A percentile compares a stretch with the other conserved stretches of the same genome.
Evolutionary conservation across 805 yeast species (phyloP).

Genomic region (Scheffersomyces amazonensis): DNA sequence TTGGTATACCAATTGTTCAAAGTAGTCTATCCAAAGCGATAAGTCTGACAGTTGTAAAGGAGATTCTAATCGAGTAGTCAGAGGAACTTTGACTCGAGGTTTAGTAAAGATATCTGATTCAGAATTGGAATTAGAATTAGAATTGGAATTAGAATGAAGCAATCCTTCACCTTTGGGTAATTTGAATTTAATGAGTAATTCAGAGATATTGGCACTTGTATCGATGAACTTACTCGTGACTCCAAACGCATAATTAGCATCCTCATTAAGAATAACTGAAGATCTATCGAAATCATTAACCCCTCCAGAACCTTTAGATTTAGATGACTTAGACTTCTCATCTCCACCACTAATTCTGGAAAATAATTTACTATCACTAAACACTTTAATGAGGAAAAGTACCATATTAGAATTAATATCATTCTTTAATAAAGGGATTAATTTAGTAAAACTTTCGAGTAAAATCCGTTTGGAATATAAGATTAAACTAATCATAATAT

Average conservation of each 20-base stretch:
- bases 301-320: slow-evolving; percentile 7
- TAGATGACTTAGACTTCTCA: slow-evolving; percentile 12
- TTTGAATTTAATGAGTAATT: slow-evolving; percentile 26
- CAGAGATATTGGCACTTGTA: slow-evolving; percentile 27
- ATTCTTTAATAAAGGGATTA: slow-evolving; percentile 28
- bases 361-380: slow-evolving; percentile 35
- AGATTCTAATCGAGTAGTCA: slow-evolving; percentile 25
- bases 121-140: no score
- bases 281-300: slow-evolving; percentile 21
- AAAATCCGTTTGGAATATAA: slow-evolving; percentile 36
- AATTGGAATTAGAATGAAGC: neutral
- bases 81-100: slow-evolving; percentile 4
- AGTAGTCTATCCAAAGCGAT: slow-evolving; percentile 28
- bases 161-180: slow-evolving; percentile 1
- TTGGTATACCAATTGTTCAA: slow-evolving; percentile 22
- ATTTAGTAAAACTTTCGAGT: slow-evolving; percentile 30
- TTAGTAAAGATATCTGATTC: neutral
- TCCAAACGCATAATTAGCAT: slow-evolving; percentile 50
- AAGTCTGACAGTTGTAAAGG: slow-evolving; percentile 18
- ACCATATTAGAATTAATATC: slow-evolving; percentile 43
- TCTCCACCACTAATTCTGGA: slow-evolving; percentile 12
- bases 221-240: slow-evolving; percentile 46
- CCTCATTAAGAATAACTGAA: slow-evolving; percentile 38
- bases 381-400: slow-evolving; percentile 33
- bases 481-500: slow-evolving; percentile 28